Percentiles rank a stretch among this genome's conserved stretches.
These are phyloP conservation scores for Akanthomyces dipterigenus DNA, from an alignment of 2,329 filamentous ascomycete species.

Conservation along the genomic window DNA sequence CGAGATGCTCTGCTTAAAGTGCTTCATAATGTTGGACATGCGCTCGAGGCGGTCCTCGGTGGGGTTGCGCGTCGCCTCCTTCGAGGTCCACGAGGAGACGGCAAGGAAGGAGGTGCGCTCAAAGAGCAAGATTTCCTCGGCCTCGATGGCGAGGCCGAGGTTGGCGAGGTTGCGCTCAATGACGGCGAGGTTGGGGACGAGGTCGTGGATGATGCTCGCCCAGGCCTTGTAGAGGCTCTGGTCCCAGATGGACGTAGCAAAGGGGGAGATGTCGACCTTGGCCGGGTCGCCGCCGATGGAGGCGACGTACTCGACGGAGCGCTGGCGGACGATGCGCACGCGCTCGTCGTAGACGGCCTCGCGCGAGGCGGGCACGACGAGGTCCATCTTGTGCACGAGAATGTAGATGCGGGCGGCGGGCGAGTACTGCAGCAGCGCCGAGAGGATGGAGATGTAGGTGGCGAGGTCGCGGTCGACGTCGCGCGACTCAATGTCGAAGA, in stretches of 20 bases:
- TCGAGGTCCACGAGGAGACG: constrained; percentile 83
- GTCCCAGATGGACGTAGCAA: constrained; percentile 97
- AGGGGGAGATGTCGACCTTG: constrained; percentile 68
- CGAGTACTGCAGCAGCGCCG: constrained; percentile 81
- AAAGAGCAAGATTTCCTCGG: constrained; percentile 89
- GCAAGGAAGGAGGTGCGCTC: constrained; percentile 94
- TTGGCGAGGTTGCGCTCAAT: constrained; percentile 83
- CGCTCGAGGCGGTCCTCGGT: constrained; percentile 88
- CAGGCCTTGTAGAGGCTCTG: constrained; percentile 97
- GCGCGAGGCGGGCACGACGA: constrained; percentile 74
- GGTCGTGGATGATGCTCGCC: constrained; percentile 95
- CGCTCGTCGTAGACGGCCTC: constrained; percentile 80
- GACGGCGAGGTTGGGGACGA: constrained; percentile 85
- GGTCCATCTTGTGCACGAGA: constrained; percentile 97
- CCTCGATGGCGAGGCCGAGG: constrained; percentile 79
- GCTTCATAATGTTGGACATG: constrained; percentile 96
- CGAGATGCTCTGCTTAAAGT: constrained; percentile 81
- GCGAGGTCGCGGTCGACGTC: constrained; percentile 90
- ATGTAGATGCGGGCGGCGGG: constrained; percentile 79
- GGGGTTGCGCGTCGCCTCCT: constrained; percentile 70
- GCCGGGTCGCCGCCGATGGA: constrained; percentile 26
- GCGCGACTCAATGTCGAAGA: constrained; percentile 96
- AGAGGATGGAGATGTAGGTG: constrained; percentile 86
- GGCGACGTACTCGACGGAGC: constrained; percentile 52
- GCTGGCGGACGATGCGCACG: constrained; percentile 66